A percentile compares a stretch with the other conserved stretches of the same genome.
Evolutionary conservation across 495 filamentous ascomycete genomes (phyloP).

Genomic region (Tirmania nivea): DNA sequence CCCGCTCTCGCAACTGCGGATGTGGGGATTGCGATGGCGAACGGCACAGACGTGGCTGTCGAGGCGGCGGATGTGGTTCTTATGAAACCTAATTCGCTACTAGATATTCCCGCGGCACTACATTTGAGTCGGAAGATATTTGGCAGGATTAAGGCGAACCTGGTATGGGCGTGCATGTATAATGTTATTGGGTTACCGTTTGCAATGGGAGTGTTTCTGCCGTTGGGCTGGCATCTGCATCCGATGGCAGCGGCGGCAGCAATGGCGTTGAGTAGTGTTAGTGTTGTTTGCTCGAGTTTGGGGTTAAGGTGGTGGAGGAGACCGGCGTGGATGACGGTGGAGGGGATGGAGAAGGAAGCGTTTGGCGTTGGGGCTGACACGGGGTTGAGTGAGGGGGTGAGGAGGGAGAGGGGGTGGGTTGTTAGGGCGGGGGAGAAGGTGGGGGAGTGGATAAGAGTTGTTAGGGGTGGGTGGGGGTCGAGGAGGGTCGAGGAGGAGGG

Average conservation of each 20-base stretch:
- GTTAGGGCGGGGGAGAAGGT: neutral
- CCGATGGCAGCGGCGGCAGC: conserved; percentile 89
- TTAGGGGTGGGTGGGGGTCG: conserved; percentile 1
- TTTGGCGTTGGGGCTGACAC: neutral
- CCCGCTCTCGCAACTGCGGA: conserved; percentile 82
- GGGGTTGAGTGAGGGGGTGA: conserved; percentile 2
- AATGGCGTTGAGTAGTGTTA: conserved; percentile 80
- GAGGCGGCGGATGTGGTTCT: conserved; percentile 92
- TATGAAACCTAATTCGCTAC: conserved; percentile 76
- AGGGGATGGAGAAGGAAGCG: conserved; percentile 32
- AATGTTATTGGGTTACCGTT: conserved; percentile 85
- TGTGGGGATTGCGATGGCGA: conserved; percentile 78
- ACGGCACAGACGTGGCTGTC: conserved; percentile 92
- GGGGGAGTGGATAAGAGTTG: neutral
- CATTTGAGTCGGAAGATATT: conserved; percentile 72
- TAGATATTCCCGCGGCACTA: conserved; percentile 72
- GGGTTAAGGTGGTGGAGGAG: conserved; percentile 72
- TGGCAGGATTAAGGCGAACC: conserved; percentile 76
- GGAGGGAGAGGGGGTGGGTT: neutral
- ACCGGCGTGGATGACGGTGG: conserved; percentile 72
- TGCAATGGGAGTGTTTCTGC: conserved; percentile 87
- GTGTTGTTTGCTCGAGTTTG: conserved; percentile 66
- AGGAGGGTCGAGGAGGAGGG: neutral
- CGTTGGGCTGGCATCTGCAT: conserved; percentile 66
- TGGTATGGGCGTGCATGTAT: conserved; percentile 79